phyloP scores from a whole-genome alignment of 2,329 filamentous ascomycete genomes.

The Fusarium nanum region DNA sequence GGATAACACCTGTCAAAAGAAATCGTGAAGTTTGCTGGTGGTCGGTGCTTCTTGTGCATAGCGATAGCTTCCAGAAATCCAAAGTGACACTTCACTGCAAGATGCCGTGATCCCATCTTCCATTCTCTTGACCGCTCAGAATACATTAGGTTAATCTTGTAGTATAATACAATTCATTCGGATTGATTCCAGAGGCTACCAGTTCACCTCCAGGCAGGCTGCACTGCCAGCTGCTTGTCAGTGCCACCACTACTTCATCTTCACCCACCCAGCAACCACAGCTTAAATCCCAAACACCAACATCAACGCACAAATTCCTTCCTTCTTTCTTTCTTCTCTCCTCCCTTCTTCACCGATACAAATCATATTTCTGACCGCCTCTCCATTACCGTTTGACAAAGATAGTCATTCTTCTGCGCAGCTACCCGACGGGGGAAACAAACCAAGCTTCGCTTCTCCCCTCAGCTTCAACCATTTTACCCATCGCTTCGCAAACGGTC shows the following conservation, averaged over 20 bases:
- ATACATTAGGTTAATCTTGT: fast-evolving
- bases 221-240: constrained; percentile 18
- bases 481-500: background rate
- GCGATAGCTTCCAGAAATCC: constrained; percentile 7
- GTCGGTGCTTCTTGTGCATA: background rate
- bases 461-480: background rate
- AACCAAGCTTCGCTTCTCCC: constrained; percentile 11
- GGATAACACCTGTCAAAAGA: background rate
- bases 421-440: constrained; percentile 28
- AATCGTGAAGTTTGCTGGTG: background rate
- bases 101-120: background rate
- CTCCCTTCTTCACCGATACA: background rate
- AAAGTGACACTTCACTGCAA: background rate
- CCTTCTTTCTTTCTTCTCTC: background rate
- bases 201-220: background rate
- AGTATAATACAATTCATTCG: background rate
- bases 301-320: background rate
- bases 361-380: constrained; percentile 9
- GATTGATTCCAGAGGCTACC: background rate
- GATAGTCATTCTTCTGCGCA: constrained; percentile 13
- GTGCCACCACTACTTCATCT: constrained; percentile 2
- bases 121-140: background rate
- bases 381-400: background rate
- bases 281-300: background rate
- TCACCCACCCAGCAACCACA: background rate